Evolutionary conservation across 495 filamentous ascomycete species (phyloP).

Genomic region (Podospora didyma): DNA sequence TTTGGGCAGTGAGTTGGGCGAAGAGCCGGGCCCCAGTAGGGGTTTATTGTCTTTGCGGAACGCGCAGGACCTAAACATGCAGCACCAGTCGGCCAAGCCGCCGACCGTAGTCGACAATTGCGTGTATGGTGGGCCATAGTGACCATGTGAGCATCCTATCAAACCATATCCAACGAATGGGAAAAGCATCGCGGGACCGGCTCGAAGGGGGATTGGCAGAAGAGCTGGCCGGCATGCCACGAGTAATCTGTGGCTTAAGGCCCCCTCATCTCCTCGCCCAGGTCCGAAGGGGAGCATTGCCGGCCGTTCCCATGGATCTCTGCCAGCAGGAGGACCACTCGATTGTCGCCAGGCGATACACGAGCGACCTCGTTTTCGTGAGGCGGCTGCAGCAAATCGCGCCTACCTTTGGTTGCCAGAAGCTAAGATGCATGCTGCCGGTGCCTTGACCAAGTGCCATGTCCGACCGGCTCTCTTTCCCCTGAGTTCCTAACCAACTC

Average conservation of each 20-base stretch:
- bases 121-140: slow-evolving; percentile 3
- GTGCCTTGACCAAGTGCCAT: background rate
- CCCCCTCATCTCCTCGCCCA: background rate
- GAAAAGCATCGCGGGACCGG: background rate
- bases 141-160: background rate
- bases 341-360: too few species aligned
- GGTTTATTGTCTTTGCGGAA: slow-evolving; percentile 1
- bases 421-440: background rate
- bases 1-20: slow-evolving; percentile 7
- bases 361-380: background rate
- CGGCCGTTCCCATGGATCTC: too few species aligned
- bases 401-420: background rate
- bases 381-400: background rate
- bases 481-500: background rate
- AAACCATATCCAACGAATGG: background rate
- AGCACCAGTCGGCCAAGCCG: slow-evolving; percentile 10
- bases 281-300: background rate
- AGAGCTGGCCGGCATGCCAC: background rate
- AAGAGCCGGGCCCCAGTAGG: background rate
- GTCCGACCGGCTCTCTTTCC: background rate
- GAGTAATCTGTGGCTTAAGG: background rate
- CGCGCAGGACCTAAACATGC: slow-evolving; percentile 6
- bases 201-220: background rate
- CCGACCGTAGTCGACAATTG: background rate
- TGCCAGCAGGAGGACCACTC: background rate